These are phyloP conservation scores for Aspergillus aculeatus DNA, from an alignment of 2,329 filamentous ascomycete genomes.

Conservation along the genomic window DNA sequence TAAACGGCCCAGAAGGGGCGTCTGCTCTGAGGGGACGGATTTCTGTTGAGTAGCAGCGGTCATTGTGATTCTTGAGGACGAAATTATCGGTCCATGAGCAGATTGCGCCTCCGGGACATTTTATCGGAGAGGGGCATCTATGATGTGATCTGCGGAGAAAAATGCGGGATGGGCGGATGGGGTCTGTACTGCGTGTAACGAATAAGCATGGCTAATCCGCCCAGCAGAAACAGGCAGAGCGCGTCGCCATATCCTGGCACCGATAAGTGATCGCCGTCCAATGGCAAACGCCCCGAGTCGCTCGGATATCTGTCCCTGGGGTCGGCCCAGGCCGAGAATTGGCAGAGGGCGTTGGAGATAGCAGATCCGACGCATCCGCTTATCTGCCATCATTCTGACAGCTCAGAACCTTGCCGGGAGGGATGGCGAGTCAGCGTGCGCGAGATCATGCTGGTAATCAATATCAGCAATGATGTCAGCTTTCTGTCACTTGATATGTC, in stretches of 20 bases:
- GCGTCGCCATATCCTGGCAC: neutral
- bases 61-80: neutral
- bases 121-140: neutral
- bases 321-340: neutral
- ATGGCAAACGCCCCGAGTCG: neutral
- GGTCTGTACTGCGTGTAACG: neutral
- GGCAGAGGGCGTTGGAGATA: too few relatives aligned
- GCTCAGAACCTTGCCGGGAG: neutral
- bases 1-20: neutral
- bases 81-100: neutral
- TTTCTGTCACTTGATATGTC: too few relatives aligned
- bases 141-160: constrained; percentile 3
- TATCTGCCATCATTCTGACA: neutral
- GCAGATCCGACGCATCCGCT: neutral
- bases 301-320: neutral
- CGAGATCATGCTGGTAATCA: too few relatives aligned
- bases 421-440: too few relatives aligned
- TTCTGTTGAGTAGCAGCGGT: neutral
- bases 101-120: neutral
- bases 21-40: neutral
- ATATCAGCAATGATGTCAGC: neutral
- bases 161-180: neutral
- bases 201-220: constrained; percentile 10
- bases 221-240: neutral
- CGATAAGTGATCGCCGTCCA: neutral